Percentiles rank a stretch among this genome's conserved stretches.
phyloP scores from a whole-genome alignment of 345 rosid species.

The Draba incana region DNA sequence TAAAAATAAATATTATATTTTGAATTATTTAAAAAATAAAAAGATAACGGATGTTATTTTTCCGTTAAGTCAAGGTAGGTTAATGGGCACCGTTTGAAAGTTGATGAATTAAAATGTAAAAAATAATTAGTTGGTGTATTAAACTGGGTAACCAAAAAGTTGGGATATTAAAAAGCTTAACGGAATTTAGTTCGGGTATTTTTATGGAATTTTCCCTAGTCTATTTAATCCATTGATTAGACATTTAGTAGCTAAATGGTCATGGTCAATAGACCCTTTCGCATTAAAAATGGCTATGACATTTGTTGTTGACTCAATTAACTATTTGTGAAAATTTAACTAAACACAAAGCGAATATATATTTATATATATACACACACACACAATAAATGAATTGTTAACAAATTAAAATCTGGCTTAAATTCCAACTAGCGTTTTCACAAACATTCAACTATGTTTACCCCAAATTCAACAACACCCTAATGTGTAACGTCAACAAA shows the following conservation, averaged over 20 bases:
- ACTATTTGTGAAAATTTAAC: slow-evolving; percentile 17
- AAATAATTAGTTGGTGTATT: too few relatives aligned
- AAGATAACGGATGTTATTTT: too few relatives aligned
- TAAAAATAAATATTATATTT: too few relatives aligned
- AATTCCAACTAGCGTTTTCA: slow-evolving; percentile 34
- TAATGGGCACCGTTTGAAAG: too few relatives aligned
- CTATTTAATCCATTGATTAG: not conserved
- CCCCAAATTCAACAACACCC: slow-evolving; percentile 40
- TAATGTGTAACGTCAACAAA: slow-evolving; percentile 35
- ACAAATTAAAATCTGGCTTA: slow-evolving; percentile 13
- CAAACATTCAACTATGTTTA: slow-evolving; percentile 43
- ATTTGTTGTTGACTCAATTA: slow-evolving; percentile 38
- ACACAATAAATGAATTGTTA: slow-evolving; percentile 21
- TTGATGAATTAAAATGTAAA: too few relatives aligned
- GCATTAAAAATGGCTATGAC: slow-evolving; percentile 21
- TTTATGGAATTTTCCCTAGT: too few relatives aligned
- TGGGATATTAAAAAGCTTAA: too few relatives aligned
- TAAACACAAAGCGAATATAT: slow-evolving; percentile 12
- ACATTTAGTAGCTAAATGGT: not conserved
- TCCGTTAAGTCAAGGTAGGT: too few relatives aligned
- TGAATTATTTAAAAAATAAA: too few relatives aligned
- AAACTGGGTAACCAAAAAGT: too few relatives aligned
- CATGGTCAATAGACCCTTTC: slow-evolving; percentile 21
- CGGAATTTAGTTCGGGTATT: too few relatives aligned
- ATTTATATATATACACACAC: too few relatives aligned